A percentile compares a stretch with the other conserved stretches of the same genome.
phyloP scores from a whole-genome alignment of 495 filamentous ascomycete genomes.

The Penicillium salamii region DNA sequence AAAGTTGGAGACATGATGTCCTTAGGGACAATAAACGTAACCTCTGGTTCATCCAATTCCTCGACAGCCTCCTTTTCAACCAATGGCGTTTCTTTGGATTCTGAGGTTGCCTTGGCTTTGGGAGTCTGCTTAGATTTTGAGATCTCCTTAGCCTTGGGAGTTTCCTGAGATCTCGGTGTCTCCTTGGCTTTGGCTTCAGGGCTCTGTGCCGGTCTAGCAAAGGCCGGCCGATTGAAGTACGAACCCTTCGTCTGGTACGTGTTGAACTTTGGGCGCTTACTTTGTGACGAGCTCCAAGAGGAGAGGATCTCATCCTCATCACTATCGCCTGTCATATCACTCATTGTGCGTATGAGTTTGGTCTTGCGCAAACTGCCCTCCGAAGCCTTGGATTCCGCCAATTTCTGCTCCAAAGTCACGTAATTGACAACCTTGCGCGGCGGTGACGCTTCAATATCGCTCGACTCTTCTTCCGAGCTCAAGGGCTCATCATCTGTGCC shows the following conservation, averaged over 20 bases:
- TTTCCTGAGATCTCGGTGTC: too few species aligned
- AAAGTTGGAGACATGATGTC: slow-evolving; percentile 22
- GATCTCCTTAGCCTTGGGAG: too few species aligned
- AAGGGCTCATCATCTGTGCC: slow-evolving; percentile 30
- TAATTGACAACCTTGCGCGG: background rate
- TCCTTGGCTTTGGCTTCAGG: background rate
- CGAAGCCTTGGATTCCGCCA: slow-evolving; percentile 2
- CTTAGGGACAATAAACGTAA: slow-evolving; percentile 28
- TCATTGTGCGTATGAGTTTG: slow-evolving; percentile 3
- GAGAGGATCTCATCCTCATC: slow-evolving; percentile 18
- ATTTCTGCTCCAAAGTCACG: slow-evolving; percentile 22
- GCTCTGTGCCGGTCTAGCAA: background rate
- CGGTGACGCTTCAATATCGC: background rate
- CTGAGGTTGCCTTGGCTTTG: slow-evolving; percentile 1
- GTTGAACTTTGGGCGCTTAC: slow-evolving; percentile 20
- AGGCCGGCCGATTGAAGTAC: background rate
- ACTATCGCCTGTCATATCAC: slow-evolving; percentile 6
- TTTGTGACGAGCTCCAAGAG: slow-evolving; percentile 9
- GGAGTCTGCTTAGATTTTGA: too few species aligned
- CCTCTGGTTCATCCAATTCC: slow-evolving; percentile 8
- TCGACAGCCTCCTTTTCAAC: slow-evolving; percentile 3
- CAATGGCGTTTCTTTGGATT: background rate
- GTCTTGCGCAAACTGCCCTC: background rate
- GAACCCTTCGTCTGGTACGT: slow-evolving; percentile 18
- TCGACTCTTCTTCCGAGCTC: slow-evolving; percentile 6